Base-by-base conservation (phyloP, 1,284 basidiomycete species). In the Melampsora larici-populina region DNA sequence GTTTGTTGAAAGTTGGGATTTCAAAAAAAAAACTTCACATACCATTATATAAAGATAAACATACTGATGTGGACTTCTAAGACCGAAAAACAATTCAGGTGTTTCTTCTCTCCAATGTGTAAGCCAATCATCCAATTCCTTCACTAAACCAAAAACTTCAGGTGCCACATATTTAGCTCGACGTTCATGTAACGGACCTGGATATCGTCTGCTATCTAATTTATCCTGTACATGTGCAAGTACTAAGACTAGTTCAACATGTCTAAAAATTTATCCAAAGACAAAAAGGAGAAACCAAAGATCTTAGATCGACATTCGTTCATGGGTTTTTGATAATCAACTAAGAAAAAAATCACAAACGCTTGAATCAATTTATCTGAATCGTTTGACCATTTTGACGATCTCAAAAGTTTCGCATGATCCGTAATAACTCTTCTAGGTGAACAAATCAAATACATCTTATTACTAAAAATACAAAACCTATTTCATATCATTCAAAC, bases 381-480 rank as follows among this genome's bases (percentile, higher is more conserved):
- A 40, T 33, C 17, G 9, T 71, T 51, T 40, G 21, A 13, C 26
- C 55, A 71, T 43, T 62, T 71, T 26, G 69, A 71, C 29, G 51
- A 40, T 26, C 29, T 24, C 21, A 71, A 43, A 7, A 60, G 49
- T 46, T 17, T 62, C 18, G 69, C 69, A 33, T 71, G 69, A 29
- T 71, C 29, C 11, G 33, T 26, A 18, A 71, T 71, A 31, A 71
- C 60, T 71, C 60, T 21, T 21, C 51, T 15, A 2, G 69, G 69
- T 43, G 69, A 71, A 17, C 69, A 51, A 33, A 71, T 71, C 69
- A 71, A 71, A 51, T 71, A 71, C n/a, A 71, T 36, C 69, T 71
- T 71, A 31, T 60, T 71, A 26, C 69, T 62, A 33, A 71, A 71
- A 31, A 71, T 60, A 40, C 69, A 71, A 24, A 71, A 62, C 36